Evolutionary conservation across 176 grass and related monocot species (phyloP), one percentile per base, ranked within the genome.

Genomic region (Miscanthus lutarioriparius): DNA sequence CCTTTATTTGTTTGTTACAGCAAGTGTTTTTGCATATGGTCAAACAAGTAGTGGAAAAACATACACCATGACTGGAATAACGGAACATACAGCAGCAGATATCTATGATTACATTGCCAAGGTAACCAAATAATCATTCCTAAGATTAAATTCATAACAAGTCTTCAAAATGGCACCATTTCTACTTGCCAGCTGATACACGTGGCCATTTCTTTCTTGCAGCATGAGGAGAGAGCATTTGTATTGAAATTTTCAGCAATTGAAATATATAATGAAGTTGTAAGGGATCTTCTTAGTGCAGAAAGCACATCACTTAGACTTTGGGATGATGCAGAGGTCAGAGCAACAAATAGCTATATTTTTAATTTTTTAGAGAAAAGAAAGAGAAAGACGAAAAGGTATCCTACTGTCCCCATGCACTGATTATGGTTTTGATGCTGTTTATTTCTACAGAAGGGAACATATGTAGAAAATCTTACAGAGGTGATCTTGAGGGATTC

Each of bases 41-140:
- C 96, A 98, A 95, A 98, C 96, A 90, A 94, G 96, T 80, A 96
- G 96, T 84, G 96, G 96, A 45, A 98, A 98, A 76, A 98, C 96
- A 67, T 96, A 98, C 78, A 98, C 96, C 41, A 98, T 98, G 96
- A 94, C 84, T 43, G 96, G 96, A 67, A 98, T 98, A 82, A 96
- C 91, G 16, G 91, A 96, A 82, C 89, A 89, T 76, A 90, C 96
- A 78, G 91, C 93, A 59, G 78, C 88, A 63, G 96, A 98, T 82
- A 96, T 98, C 83, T 98, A 98, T 40, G 96, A 94, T 77, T 98
- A 98, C 70, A 98, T 96, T 85, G 83, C 54, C 70, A 94, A 84
- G 93, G 96, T 95, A 92, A 87, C 71, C 15, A 69, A 67, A 75
- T 11, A 27, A 17, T 33, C 5, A 32, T 58, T 54, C 8, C 15